Base-by-base conservation (phyloP, 441 rosid genomes). In the Populus hybrid region DNA sequence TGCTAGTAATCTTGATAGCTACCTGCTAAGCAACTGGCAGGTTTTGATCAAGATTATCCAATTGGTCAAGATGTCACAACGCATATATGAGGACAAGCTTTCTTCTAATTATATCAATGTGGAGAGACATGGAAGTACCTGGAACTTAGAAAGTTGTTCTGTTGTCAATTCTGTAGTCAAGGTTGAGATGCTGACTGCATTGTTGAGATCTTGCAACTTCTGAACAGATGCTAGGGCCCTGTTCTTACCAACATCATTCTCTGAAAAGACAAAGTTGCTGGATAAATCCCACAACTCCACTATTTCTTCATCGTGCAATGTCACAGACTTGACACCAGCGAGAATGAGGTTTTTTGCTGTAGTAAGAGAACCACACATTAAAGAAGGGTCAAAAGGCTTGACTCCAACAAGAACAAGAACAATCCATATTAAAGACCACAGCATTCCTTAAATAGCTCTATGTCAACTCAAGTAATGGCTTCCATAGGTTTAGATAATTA, bases 281-380 rank as follows among this genome's bases (percentile, higher is more conserved):
- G 94, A 90, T 78, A 94, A 79, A 82, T 94, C 99, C 99, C 98
- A 94, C 76, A 90, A 77, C 89, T 93, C 97, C 68, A 93, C 94
- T 7, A 67, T 82, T 67, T 88, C 90, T 80, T 93, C 93, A 83
- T 94, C 97, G 64, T 94, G 98, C 86, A 94, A 78, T 21, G 97
- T 90, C 75, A 94, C 91, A 31, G 98, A 94, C 89, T 93, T 94
- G 72, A 94, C 97, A 79, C 98, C 98, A 64, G 97, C 98, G 68
- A 94, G 98, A 79, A 94, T 83, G 50, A 94, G 97, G 80, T 94
- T 94, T 86, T 94, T 94, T 9, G 99, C 99, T 94, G 90, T 85
- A 80, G 65, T 26, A 82, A 69, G 12, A 42, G 50, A 71, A 42
- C 11, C 31, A 33, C 2, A 20, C 24, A 59, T 69, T 9, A 76